Base-by-base conservation (phyloP, 495 filamentous ascomycete genomes). In the Aspergillus wentii region DNA sequence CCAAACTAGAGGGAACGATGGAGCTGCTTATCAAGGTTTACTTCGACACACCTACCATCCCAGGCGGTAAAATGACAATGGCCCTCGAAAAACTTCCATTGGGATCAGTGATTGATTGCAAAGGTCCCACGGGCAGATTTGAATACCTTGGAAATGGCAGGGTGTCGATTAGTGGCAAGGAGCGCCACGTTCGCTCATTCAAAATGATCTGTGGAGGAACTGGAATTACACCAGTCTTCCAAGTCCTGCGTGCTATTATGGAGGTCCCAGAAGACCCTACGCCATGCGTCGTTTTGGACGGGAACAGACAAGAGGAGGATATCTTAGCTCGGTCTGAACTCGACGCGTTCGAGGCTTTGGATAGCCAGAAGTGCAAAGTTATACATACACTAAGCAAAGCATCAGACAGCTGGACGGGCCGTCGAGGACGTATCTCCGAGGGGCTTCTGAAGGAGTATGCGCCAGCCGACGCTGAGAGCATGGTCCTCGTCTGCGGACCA, bases 141-240 rank as follows among this genome's bases (percentile, higher is more conserved):
- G 77, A 85, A 49, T 97, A 96, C 48, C 61, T 80, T 0, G 83
- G 84, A 2, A 56, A 67, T 1, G 88, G 91, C 0, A 46, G 60
- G 7, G 85, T 88, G 41, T 47, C 68, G 0, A 62, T 95, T 23
- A 74, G 76, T 25, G 79, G 76, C 3, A 68, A 64, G 22, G 60
- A 74, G 43, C 59, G 85, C 10, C 59, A 45, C 2, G 78, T 95
- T 1, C 71, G 71, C 27, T 72, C 69, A 17, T 89, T 97, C 59
- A 68, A 80, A 46, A 95, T 97, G 91, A 84, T 97, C 33, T 92
- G 86, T 44, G 91, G 75, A 19, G 91, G 91, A 23, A 86, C 78
- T 3, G 91, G 91, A 2, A 86, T 97, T 49, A 97, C 91, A 27
- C 91, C 91, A 1, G 85, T 96, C 38, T 95, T 83, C 64, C 86